Evolutionary conservation across 495 filamentous ascomycete species (phyloP).

Genomic region (Aspergillus nidulans): DNA sequence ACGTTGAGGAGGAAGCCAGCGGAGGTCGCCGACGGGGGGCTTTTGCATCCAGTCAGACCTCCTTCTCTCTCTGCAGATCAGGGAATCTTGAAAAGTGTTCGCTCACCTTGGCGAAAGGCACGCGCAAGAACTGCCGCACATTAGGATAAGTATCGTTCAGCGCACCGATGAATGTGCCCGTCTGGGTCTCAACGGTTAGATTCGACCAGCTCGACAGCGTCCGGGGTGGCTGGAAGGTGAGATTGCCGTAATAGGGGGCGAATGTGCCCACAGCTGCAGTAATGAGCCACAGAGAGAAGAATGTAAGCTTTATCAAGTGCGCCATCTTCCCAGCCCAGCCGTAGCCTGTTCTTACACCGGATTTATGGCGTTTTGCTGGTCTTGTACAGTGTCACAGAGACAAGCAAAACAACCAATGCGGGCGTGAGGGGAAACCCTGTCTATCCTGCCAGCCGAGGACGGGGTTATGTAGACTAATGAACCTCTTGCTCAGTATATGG

Average conservation of each 20-base stretch:
- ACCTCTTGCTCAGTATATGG: too few relatives aligned
- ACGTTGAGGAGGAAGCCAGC: not conserved
- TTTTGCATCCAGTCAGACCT: not conserved
- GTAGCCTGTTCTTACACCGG: too few relatives aligned
- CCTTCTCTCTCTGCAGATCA: too few relatives aligned
- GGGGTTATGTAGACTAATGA: too few relatives aligned
- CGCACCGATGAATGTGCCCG: not conserved
- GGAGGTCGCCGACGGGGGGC: not conserved
- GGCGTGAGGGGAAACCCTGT: too few relatives aligned
- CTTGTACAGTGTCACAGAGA: too few relatives aligned
- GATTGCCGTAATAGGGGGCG: not conserved
- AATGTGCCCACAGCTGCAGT: not conserved
- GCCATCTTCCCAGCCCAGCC: not conserved
- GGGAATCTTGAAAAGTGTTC: not conserved
- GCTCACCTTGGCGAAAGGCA: not conserved
- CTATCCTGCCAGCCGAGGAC: too few relatives aligned
- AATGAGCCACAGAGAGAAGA: not conserved
- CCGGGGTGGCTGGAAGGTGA: not conserved
- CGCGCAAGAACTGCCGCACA: not conserved
- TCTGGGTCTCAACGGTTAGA: not conserved
- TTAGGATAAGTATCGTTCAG: not conserved
- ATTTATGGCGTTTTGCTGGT: too few relatives aligned
- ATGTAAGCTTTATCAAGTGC: not conserved
- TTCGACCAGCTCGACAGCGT: not conserved
- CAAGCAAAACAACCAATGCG: too few relatives aligned